Evolutionary conservation across 202 grass and related monocot genomes (phyloP).

Genomic region (Digitaria exilis): DNA sequence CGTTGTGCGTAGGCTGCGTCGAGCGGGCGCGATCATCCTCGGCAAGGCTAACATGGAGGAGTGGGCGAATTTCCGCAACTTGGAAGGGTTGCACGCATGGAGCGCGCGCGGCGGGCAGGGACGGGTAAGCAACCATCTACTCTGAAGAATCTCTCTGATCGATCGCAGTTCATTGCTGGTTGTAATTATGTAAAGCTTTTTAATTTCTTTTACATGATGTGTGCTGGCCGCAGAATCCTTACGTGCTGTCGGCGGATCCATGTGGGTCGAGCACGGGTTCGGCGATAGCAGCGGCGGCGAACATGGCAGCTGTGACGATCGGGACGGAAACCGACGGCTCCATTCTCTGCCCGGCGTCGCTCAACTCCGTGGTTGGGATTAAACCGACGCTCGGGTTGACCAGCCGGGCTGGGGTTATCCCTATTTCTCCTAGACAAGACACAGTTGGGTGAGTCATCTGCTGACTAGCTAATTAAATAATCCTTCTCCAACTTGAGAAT

Average conservation of each 20-base stretch:
- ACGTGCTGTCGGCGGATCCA: slow-evolving; percentile 25
- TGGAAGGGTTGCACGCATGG: background rate
- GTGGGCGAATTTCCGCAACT: slow-evolving; percentile 47
- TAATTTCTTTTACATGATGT: too few relatives aligned
- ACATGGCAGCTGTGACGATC: slow-evolving; percentile 70
- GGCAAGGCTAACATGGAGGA: slow-evolving; percentile 64
- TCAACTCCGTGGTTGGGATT: slow-evolving; percentile 66
- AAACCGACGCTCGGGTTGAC: slow-evolving; percentile 66
- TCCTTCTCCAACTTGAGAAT: background rate
- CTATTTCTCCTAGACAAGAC: slow-evolving; percentile 52
- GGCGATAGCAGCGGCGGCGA: slow-evolving; percentile 54
- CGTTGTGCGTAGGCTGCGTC: slow-evolving; percentile 42
- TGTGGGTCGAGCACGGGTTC: slow-evolving; percentile 66
- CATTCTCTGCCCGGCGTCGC: slow-evolving; percentile 52
- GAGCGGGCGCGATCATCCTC: slow-evolving; percentile 50
- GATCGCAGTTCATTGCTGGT: background rate
- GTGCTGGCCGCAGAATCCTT: slow-evolving; percentile 56
- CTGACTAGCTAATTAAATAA: too few relatives aligned
- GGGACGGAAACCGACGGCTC: slow-evolving; percentile 65
- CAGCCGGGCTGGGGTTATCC: slow-evolving; percentile 60
- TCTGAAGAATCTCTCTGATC: too few relatives aligned
- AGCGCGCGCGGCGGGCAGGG: slow-evolving; percentile 54
- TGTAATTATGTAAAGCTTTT: too few relatives aligned
- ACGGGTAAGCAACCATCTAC: slow-evolving; percentile 13
- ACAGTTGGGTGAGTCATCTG: slow-evolving; percentile 48